Base-by-base conservation (phyloP, 805 yeast species). In the Limtongozyma cylindracea region DNA sequence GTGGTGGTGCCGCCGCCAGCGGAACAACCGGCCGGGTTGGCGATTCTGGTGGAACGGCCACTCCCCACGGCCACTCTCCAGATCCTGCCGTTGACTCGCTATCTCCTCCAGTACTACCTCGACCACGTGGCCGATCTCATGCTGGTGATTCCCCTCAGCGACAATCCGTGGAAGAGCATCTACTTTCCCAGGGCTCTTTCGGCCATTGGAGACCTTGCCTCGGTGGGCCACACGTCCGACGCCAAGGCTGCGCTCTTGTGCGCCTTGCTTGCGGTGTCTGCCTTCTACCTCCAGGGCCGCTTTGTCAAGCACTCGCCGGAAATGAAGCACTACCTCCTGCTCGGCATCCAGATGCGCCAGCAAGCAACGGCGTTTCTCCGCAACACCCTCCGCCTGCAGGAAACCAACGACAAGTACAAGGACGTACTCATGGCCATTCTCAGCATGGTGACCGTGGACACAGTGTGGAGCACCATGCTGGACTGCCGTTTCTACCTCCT, bases 381-480 rank as follows among this genome's bases (percentile, higher is more conserved):
- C 30, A 50, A 55, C 24, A 63, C 78, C 26, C 33, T 52, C 10
- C 48, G 45, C 19, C 35, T 51, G 5, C 41, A 42, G 15, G 31
- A 46, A 28, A 24, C 76, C 11, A 41, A 45, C 18, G 57, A 72
- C 34, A 71, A 72, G 38, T 77, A 78, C 40, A 77, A 78, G 37
- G 92, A 77, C 37, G 73, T 76, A 4, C 40, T 78, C 13, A 72
- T 77, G 22, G 88, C 91, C 1, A 67, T 74, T 12, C 53, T 78
- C 39, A 68, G 88, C 3, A 74, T 77, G 91, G 76, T 70, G 21
- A 67, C 82, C 5, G 73, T 78, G 23, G 92, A 78, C 44, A 68
- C 76, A 23, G 82, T 76, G 10, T 72, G 91, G 77, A 92, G 93
- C 3, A 66, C 84, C 1, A 73, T 74, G 82, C 68, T 72, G 24